These are phyloP conservation scores for Zygosaccharomyces sapae DNA, from an alignment of 1,139 yeast species.

Conservation along the genomic window DNA sequence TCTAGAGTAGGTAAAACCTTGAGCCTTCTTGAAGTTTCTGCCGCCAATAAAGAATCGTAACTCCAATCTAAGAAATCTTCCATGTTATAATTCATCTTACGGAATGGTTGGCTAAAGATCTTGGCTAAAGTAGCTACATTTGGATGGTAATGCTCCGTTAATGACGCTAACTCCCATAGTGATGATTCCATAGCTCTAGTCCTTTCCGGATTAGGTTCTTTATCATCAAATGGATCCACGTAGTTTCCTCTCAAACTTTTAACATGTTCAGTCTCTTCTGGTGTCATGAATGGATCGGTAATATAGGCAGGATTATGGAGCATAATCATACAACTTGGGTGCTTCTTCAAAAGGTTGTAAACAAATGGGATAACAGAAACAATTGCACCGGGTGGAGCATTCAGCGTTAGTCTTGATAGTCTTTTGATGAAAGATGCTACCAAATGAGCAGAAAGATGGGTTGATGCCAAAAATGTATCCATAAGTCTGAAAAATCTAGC, in stretches of 20 bases:
- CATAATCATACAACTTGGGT: constrained; percentile 90
- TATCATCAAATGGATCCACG: constrained; percentile 62
- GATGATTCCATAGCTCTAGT: constrained; percentile 83
- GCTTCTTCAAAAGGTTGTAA: constrained; percentile 81
- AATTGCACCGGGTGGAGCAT: constrained; percentile 87
- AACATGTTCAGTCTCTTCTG: constrained; percentile 32
- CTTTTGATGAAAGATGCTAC: constrained; percentile 88
- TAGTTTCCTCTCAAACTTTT: constrained; percentile 36
- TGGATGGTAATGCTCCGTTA: constrained; percentile 90
- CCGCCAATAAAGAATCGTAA: constrained; percentile 66
- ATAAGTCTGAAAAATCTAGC: constrained; percentile 84
- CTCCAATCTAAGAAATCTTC: constrained; percentile 96
- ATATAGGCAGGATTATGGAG: constrained; percentile 49
- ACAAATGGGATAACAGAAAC: constrained; percentile 87
- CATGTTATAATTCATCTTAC: constrained; percentile 78
- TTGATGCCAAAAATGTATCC: constrained; percentile 79
- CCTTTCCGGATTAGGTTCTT: constrained; percentile 66
- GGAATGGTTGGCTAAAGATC: constrained; percentile 84
- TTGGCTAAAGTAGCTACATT: constrained; percentile 89
- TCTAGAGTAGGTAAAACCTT: constrained; percentile 76
- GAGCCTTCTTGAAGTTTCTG: constrained; percentile 67
- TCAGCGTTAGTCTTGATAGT: constrained; percentile 66
- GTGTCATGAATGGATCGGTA: constrained; percentile 28
- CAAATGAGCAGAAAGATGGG: constrained; percentile 78
- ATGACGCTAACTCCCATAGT: constrained; percentile 83